phyloP scores from a whole-genome alignment of 2,329 filamentous ascomycete species.

The Zymoseptoria ardabiliae region DNA sequence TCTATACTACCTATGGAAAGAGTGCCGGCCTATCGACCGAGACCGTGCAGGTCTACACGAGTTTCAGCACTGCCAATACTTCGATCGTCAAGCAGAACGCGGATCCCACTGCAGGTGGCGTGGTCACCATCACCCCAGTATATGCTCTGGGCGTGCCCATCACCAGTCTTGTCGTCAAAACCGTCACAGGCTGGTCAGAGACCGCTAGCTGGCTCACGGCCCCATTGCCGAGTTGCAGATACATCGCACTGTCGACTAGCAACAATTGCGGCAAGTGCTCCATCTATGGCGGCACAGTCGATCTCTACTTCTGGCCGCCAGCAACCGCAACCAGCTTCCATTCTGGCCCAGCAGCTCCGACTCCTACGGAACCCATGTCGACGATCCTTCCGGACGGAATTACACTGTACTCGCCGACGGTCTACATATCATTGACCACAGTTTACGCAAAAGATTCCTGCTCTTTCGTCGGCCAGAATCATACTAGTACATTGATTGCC shows the following conservation, averaged over 20 bases:
- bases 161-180: not conserved
- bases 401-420: constrained; percentile 12
- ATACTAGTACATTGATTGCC: constrained; percentile 9
- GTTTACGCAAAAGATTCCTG: constrained; percentile 13
- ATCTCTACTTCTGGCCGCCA: constrained; percentile 16
- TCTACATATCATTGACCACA: constrained; percentile 13
- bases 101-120: not conserved
- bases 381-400: constrained; percentile 4
- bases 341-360: not conserved
- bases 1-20: not conserved
- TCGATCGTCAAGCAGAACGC: constrained; percentile 1
- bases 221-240: constrained; percentile 6
- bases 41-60: constrained; percentile 5
- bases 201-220: constrained; percentile 1
- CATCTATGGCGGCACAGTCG: constrained; percentile 11
- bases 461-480: constrained; percentile 4
- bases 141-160: constrained; percentile 7
- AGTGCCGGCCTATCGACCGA: not conserved
- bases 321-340: not conserved
- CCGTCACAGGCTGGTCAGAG: not conserved
- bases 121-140: constrained; percentile 10
- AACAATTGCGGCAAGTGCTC: constrained; percentile 9
- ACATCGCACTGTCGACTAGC: not conserved
- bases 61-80: constrained; percentile 8
- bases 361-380: not conserved